Evolutionary conservation across 192 early-diverging fungal genomes (phyloP).

Genomic region (Backusella tarrabulga): DNA sequence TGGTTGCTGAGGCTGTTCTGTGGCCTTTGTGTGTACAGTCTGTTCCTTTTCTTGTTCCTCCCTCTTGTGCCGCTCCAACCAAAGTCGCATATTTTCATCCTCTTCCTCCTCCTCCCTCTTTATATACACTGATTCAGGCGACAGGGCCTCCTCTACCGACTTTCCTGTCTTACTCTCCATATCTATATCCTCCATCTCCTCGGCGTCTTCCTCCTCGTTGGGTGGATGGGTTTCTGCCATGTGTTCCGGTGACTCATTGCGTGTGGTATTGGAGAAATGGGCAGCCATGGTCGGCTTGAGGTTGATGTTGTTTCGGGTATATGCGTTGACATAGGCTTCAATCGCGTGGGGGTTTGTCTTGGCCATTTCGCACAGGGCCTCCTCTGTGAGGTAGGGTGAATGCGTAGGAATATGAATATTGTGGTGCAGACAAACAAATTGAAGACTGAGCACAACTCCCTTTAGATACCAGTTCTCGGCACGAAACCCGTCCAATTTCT

Average conservation of each 20-base stretch:
- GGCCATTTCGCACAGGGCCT: conserved; percentile 27
- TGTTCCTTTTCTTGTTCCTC: background rate
- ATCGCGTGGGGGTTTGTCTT: conserved; percentile 31
- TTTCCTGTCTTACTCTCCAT: background rate
- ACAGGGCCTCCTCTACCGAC: background rate
- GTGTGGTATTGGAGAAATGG: conserved; percentile 11
- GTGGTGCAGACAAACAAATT: conserved; percentile 36
- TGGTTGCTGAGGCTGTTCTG: background rate
- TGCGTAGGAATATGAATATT: conserved; percentile 34
- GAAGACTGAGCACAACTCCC: conserved; percentile 45
- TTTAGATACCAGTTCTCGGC: conserved; percentile 50
- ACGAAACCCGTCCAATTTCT: conserved; percentile 40
- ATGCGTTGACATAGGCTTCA: conserved; percentile 34
- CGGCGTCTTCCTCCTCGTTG: background rate
- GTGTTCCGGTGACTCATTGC: background rate
- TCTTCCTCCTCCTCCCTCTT: background rate
- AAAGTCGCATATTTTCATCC: background rate
- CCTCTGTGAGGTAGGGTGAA: conserved; percentile 29
- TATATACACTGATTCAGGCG: background rate
- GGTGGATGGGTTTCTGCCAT: background rate
- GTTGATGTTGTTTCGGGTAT: conserved; percentile 25
- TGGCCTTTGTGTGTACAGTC: background rate
- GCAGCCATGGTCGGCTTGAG: conserved; percentile 27
- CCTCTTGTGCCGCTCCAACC: background rate
- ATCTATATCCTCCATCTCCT: background rate